Evolutionary conservation across 2,329 filamentous ascomycete genomes (phyloP).

Genomic region (Coniochaeta sp.): DNA sequence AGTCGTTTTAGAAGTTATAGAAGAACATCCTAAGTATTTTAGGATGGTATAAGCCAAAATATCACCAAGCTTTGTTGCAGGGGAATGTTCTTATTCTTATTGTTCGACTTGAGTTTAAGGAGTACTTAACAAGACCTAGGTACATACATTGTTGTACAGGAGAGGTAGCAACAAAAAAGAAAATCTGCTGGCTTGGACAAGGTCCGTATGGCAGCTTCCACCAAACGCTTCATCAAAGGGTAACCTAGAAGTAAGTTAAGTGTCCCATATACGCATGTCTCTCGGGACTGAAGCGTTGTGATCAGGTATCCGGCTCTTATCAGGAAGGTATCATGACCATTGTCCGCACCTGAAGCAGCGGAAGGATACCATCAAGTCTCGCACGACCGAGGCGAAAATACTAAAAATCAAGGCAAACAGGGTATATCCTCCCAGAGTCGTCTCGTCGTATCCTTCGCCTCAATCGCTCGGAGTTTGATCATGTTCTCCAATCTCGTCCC

Average conservation of each 20-base stretch:
- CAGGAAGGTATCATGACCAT: background rate
- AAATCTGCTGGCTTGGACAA: too few species aligned
- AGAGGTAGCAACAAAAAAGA: background rate
- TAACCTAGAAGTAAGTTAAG: too few species aligned
- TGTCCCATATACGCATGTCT: too few species aligned
- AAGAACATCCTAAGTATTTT: too few species aligned
- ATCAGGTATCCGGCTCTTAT: background rate
- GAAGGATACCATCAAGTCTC: background rate
- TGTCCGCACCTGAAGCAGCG: background rate
- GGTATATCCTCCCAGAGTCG: background rate
- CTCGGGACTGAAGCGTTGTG: background rate
- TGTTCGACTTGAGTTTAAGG: background rate
- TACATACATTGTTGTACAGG: background rate
- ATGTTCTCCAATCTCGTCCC: background rate
- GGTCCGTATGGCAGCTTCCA: background rate
- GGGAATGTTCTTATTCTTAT: background rate
- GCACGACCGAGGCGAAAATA: background rate
- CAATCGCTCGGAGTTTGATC: background rate
- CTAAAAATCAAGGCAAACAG: background rate
- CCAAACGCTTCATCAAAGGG: too few species aligned
- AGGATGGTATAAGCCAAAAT: too few species aligned
- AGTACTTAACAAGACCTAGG: background rate
- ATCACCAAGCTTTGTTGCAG: background rate
- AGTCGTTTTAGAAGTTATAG: too few species aligned
- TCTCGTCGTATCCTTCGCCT: background rate